These are phyloP conservation scores for Batkoa obscura DNA, from an alignment of 371 early-diverging fungal species.

Conservation along the genomic window DNA sequence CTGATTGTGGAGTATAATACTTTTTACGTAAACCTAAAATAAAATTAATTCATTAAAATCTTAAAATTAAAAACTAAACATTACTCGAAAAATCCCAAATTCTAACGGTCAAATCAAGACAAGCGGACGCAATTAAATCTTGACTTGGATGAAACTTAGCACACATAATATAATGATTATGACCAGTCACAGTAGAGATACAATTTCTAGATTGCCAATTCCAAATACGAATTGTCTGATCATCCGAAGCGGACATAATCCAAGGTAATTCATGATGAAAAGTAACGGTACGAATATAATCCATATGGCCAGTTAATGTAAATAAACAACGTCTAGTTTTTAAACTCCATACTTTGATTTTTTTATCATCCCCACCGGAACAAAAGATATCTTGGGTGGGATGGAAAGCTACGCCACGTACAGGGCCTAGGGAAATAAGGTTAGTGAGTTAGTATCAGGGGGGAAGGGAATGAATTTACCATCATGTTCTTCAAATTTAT, in stretches of 20 bases:
- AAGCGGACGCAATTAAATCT: slow-evolving; percentile 88
- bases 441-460: background rate
- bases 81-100: slow-evolving; percentile 95
- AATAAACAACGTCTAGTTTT: slow-evolving; percentile 88
- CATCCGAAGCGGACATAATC: slow-evolving; percentile 95
- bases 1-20: slow-evolving; percentile 22
- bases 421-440: slow-evolving; percentile 56
- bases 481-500: slow-evolving; percentile 96
- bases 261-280: slow-evolving; percentile 99
- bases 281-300: slow-evolving; percentile 94
- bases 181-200: slow-evolving; percentile 94
- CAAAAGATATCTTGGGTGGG: slow-evolving; percentile 95
- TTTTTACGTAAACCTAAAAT: slow-evolving; percentile 64
- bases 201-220: slow-evolving; percentile 99
- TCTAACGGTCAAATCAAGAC: slow-evolving; percentile 95
- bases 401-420: slow-evolving; percentile 95
- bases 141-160: slow-evolving; percentile 96
- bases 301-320: slow-evolving; percentile 94
- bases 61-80: background rate
- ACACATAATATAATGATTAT: slow-evolving; percentile 99
- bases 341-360: slow-evolving; percentile 99
- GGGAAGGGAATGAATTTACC: slow-evolving; percentile 38
- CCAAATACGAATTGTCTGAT: slow-evolving; percentile 98
- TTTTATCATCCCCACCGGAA: slow-evolving; percentile 98
- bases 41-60: background rate